These are phyloP conservation scores for Pyrenula massariospora DNA, from an alignment of 495 filamentous ascomycete genomes.

Conservation along the genomic window DNA sequence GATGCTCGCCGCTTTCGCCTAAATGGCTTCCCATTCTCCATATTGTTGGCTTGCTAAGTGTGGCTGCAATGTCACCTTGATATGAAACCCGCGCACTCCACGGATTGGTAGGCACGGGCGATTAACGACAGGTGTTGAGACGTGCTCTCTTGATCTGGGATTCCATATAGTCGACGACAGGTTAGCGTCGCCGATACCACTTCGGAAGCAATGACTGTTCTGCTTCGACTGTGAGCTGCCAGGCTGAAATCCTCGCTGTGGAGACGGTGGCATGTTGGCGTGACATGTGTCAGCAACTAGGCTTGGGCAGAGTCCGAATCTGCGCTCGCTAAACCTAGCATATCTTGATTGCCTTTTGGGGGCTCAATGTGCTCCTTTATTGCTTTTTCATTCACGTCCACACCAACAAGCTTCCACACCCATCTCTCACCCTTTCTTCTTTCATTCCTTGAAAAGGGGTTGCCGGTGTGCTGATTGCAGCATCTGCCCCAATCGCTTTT, in stretches of 20 bases:
- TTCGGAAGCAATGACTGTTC: neutral
- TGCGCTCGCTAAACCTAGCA: too few relatives aligned
- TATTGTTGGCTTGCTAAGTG: neutral
- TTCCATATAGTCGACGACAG: neutral
- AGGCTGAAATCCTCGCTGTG: neutral
- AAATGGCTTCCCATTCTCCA: too few relatives aligned
- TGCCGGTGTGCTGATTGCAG: neutral
- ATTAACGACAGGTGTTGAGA: constrained; percentile 1
- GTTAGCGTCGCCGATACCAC: too few relatives aligned
- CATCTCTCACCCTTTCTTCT: neutral
- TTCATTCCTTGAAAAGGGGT: neutral
- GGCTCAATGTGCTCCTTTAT: too few relatives aligned
- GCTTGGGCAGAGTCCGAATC: too few relatives aligned
- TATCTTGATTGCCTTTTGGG: too few relatives aligned
- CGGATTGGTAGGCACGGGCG: neutral
- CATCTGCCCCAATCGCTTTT: neutral
- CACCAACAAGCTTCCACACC: neutral
- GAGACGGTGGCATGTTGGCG: neutral
- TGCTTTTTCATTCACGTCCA: neutral
- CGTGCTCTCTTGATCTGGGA: neutral
- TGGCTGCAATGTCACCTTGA: neutral
- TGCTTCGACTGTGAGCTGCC: constrained; percentile 1
- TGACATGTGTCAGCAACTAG: neutral
- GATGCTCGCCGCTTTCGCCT: too few relatives aligned
- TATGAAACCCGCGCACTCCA: constrained; percentile 1